Percentiles rank a stretch among this genome's conserved stretches.
These are phyloP conservation scores for Pholiota molesta DNA, from an alignment of 768 basidiomycete genomes.

Conservation along the genomic window DNA sequence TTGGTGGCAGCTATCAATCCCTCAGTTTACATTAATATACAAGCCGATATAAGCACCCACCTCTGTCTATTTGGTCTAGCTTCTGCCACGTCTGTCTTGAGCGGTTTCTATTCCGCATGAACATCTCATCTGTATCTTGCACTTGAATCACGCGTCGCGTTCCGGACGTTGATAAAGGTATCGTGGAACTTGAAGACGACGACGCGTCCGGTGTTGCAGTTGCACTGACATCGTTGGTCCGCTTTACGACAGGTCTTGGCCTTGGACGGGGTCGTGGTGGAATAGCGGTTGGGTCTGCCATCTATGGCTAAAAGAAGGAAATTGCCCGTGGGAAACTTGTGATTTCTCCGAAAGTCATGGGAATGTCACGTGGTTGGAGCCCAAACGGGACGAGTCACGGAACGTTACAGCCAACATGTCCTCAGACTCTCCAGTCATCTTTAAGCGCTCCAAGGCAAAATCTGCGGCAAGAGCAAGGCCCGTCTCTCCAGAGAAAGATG, in stretches of 20 bases:
- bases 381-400: neutral
- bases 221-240: constrained; percentile 12
- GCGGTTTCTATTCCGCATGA: constrained; percentile 67
- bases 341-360: constrained; percentile 28
- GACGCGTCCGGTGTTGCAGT: constrained; percentile 20
- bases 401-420: constrained; percentile 27
- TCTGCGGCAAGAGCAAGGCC: constrained; percentile 42
- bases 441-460: constrained; percentile 52
- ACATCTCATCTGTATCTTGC: constrained; percentile 68
- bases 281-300: constrained; percentile 38
- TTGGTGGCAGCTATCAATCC: constrained; percentile 18
- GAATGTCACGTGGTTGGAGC: constrained; percentile 34
- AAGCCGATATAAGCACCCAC: constrained; percentile 36
- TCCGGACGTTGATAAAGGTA: constrained; percentile 5
- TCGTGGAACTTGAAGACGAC: constrained; percentile 11
- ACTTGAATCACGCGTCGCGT: constrained; percentile 29
- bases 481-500: constrained; percentile 39
- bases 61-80: constrained; percentile 57
- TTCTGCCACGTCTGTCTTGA: constrained; percentile 60
- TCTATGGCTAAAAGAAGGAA: constrained; percentile 36
- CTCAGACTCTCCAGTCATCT: constrained; percentile 49
- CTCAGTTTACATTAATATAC: constrained; percentile 2
- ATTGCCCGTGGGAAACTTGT: constrained; percentile 45
- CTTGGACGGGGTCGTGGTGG: constrained; percentile 63
- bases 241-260: constrained; percentile 48